Percentiles rank a stretch among this genome's conserved stretches.
Evolutionary conservation across 495 filamentous ascomycete species (phyloP).

Genomic region (Geopyxis carbonaria): DNA sequence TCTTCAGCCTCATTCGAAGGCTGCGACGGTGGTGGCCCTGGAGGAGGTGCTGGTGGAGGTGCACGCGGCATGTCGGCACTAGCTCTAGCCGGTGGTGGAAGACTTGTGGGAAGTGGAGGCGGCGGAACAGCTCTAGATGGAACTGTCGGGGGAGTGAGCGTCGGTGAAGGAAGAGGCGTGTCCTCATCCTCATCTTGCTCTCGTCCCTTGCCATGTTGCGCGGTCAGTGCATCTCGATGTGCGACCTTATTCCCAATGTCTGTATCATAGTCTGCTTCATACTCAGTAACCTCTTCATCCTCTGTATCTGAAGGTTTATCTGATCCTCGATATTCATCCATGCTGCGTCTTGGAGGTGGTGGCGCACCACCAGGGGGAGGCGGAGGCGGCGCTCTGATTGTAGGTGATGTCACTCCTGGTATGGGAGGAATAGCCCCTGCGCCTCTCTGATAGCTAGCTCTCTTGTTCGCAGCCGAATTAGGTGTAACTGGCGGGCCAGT

Average conservation of each 20-base stretch:
- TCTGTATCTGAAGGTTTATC: constrained; percentile 50
- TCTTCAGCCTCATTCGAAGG: constrained; percentile 32
- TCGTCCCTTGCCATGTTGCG: constrained; percentile 63
- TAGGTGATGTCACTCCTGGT: constrained; percentile 21
- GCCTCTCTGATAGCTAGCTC: constrained; percentile 35
- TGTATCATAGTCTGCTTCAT: constrained; percentile 96
- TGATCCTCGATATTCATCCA: constrained; percentile 26
- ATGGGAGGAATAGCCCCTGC: constrained; percentile 29
- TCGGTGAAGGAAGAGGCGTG: constrained; percentile 33
- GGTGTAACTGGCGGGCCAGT: constrained; percentile 35
- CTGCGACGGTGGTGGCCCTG: constrained; percentile 28
- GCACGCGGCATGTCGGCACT: constrained; percentile 57
- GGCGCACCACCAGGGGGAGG: constrained; percentile 46
- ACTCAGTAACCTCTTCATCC: constrained; percentile 62
- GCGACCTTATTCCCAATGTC: constrained; percentile 82
- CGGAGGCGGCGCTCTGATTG: constrained; percentile 32
- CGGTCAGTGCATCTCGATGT: constrained; percentile 78
- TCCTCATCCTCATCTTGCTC: constrained; percentile 33
- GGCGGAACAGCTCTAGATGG: constrained; percentile 30
- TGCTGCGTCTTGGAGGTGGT: constrained; percentile 56
- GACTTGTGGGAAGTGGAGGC: constrained; percentile 32
- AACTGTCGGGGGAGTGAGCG: constrained; percentile 24
- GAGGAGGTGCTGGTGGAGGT: constrained; percentile 45
- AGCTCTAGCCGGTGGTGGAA: constrained; percentile 34
- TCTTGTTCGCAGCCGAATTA: constrained; percentile 26